Evolutionary conservation across 352 stramenopile genomes (phyloP).

Genomic region (Elongisporangium undulatum): DNA sequence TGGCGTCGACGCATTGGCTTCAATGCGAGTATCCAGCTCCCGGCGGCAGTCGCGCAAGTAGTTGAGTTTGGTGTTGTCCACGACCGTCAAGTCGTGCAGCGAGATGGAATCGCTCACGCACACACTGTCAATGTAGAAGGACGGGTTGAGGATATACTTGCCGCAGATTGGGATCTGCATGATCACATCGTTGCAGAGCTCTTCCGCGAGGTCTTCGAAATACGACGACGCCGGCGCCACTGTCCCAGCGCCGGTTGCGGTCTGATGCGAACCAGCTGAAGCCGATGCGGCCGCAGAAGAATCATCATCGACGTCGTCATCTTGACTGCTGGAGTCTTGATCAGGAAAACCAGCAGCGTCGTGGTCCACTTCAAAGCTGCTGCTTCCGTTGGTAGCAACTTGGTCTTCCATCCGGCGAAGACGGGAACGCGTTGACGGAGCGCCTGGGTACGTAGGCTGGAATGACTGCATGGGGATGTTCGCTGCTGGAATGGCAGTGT

Average conservation of each 20-base stretch:
- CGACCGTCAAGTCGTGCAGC: slow-evolving; percentile 14
- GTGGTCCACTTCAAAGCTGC: slow-evolving; percentile 2
- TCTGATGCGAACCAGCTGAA: neutral
- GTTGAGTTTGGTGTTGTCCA: slow-evolving; percentile 25
- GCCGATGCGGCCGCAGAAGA: neutral
- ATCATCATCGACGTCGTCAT: neutral
- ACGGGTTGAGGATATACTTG: slow-evolving; percentile 20
- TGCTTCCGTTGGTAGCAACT: neutral
- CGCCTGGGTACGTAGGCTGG: neutral
- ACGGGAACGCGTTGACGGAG: neutral
- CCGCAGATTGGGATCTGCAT: slow-evolving; percentile 8
- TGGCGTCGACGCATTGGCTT: slow-evolving; percentile 10
- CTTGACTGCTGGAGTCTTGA: neutral
- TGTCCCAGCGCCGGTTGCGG: neutral
- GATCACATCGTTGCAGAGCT: slow-evolving; percentile 23
- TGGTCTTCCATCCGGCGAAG: neutral
- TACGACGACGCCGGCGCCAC: neutral
- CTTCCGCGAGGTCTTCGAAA: slow-evolving; percentile 6
- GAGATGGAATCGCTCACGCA: slow-evolving; percentile 15
- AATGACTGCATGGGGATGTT: slow-evolving; percentile 4
- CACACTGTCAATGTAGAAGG: slow-evolving; percentile 20
- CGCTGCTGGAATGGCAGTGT: neutral
- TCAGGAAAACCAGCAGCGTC: neutral
- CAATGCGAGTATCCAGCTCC: slow-evolving; percentile 18
- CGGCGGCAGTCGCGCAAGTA: slow-evolving; percentile 30